Evolutionary conservation across 176 grass and related monocot species (phyloP).

Genomic region (Triticum urartu): DNA sequence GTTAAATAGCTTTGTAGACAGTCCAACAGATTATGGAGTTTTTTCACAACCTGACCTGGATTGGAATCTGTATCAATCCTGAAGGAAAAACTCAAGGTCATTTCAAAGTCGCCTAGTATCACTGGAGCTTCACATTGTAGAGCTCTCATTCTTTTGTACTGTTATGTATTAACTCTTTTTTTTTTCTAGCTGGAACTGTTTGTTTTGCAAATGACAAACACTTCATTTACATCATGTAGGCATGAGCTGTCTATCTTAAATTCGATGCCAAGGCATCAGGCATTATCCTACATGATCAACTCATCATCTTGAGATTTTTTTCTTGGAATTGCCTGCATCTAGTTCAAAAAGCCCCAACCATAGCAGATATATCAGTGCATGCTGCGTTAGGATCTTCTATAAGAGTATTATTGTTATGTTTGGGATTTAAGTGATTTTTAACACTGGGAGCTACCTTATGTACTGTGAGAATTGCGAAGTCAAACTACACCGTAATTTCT

Average conservation of each 20-base stretch:
- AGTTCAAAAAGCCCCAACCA: not conserved
- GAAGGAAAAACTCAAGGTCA: slow-evolving; percentile 39
- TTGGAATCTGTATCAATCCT: slow-evolving; percentile 83
- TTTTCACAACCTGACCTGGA: slow-evolving; percentile 90
- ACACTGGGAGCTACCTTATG: not conserved
- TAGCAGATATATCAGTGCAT: not conserved
- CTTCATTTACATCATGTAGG: not conserved
- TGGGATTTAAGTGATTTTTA: not conserved
- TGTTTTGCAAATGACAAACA: slow-evolving; percentile 1
- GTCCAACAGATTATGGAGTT: slow-evolving; percentile 85
- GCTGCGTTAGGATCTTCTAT: not conserved
- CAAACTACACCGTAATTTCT: not conserved
- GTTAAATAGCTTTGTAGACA: slow-evolving; percentile 95
- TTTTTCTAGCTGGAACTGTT: not conserved
- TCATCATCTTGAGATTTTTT: not conserved
- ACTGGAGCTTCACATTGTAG: slow-evolving; percentile 9
- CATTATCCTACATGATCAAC: not conserved
- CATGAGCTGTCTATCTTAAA: slow-evolving; percentile 2
- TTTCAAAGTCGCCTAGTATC: slow-evolving; percentile 16
- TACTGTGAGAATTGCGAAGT: not conserved
- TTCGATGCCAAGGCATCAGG: not conserved
- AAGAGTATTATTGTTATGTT: not conserved
- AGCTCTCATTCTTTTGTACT: slow-evolving; percentile 26
- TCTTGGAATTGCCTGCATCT: not conserved
- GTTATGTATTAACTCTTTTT: slow-evolving; percentile 29